Evolutionary conservation across 2,329 filamentous ascomycete species (phyloP).

Genomic region (Calonectria crousiana): DNA sequence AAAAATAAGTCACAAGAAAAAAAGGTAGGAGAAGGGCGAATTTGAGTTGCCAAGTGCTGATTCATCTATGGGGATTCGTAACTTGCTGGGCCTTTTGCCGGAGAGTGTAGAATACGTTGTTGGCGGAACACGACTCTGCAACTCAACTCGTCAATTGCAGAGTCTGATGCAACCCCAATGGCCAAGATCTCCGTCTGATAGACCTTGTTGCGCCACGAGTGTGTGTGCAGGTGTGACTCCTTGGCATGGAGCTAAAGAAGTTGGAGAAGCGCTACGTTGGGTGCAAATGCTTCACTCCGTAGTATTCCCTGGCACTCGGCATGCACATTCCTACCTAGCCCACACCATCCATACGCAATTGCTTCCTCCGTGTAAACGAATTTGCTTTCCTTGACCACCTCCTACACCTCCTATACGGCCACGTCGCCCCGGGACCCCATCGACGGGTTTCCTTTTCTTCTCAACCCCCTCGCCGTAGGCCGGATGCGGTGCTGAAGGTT

Average conservation of each 20-base stretch:
- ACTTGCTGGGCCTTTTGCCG: neutral
- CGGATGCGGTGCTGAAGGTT: slow-evolving; percentile 40
- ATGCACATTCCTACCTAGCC: slow-evolving; percentile 2
- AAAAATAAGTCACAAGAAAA: neutral
- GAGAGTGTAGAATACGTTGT: neutral
- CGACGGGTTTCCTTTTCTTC: neutral
- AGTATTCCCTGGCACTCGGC: slow-evolving; percentile 16
- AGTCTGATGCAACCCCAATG: neutral
- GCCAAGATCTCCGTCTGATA: slow-evolving; percentile 8
- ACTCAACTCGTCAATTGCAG: neutral
- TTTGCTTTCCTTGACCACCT: neutral
- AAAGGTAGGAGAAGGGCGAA: neutral
- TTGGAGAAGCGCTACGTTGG: slow-evolving; percentile 14
- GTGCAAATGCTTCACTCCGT: slow-evolving; percentile 7
- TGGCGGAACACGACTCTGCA: neutral
- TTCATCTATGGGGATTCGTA: neutral
- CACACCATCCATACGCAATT: slow-evolving; percentile 2
- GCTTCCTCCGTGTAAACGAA: neutral
- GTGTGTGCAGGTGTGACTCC: slow-evolving; percentile 1
- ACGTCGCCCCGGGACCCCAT: slow-evolving; percentile 1
- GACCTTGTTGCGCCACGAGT: neutral
- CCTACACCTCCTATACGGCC: slow-evolving; percentile 11
- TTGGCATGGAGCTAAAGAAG: slow-evolving; percentile 9
- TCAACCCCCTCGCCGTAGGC: slow-evolving; percentile 8
- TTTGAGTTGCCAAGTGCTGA: slow-evolving; percentile 5